Base-by-base conservation (phyloP, 306 rosid genomes). In the Fragaria vesca region DNA sequence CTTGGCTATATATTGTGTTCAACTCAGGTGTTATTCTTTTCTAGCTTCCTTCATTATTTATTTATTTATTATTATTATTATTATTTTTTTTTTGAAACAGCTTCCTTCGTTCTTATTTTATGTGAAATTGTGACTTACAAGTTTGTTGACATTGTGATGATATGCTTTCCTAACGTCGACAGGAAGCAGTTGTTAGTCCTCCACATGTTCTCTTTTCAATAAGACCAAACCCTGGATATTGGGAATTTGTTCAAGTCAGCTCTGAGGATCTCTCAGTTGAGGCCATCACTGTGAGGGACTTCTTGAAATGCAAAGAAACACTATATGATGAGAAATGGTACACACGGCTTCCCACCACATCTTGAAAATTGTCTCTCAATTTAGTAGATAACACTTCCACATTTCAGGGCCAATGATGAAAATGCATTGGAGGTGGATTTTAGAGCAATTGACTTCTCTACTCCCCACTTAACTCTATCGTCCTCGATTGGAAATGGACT, bases 401-500 rank as follows among this genome's bases (percentile, higher is more conserved):
- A 21, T 54, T 83, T 69, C 83, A 91, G 98, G 98, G 93, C 91
- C 57, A 92, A 48, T 51, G 97, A 94, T 87, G 94, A 88, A 82
- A 85, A 90, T 78, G 84, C 96, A 54, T 81, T 94, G 80, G 98
- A 94, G 87, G 89, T 89, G 18, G 98, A 94, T 80, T 92, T 94
- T 78, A 88, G 87, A 68, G 96, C 98, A 73, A 83, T 90, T 63
- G 91, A 92, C 80, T 78, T 71, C 81, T 74, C 88, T 24, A 81
- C 75, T 86, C 96, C 97, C 60, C 88, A 82, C 21, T 81, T 94
- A 72, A 80, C 87, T 21, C 79, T 90, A 20, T 80, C 97, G 40
- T 90, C 98, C 75, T 94, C 98, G 52, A 89, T 94, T 71, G 98
- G 98, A 81, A 89, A 92, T 71, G 98, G 98, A 40, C 72, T 90